Percentiles rank a stretch among this genome's conserved stretches.
These are phyloP conservation scores for Knufia petricola DNA, from an alignment of 2,329 filamentous ascomycete genomes.

Conservation along the genomic window DNA sequence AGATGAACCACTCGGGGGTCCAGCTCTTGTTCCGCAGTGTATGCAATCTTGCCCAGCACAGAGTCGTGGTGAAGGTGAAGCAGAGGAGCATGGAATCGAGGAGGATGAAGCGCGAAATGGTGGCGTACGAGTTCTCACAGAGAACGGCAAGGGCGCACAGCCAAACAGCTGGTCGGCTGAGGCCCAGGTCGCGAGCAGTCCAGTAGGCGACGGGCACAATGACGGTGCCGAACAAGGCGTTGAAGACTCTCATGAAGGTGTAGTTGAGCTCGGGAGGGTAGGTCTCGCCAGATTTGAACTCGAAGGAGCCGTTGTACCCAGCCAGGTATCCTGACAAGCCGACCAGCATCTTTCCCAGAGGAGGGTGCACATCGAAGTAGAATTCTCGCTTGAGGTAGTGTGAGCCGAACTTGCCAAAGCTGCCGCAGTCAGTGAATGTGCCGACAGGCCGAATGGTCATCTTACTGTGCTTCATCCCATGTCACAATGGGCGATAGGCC, in stretches of 20 bases:
- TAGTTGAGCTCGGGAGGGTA: slow-evolving; percentile 93
- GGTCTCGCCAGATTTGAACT: slow-evolving; percentile 96
- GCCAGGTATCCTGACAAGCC: slow-evolving; percentile 92
- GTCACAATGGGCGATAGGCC: slow-evolving; percentile 62
- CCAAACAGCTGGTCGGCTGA: slow-evolving; percentile 83
- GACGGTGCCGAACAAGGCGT: slow-evolving; percentile 83
- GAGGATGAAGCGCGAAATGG: slow-evolving; percentile 95
- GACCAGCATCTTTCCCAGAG: slow-evolving; percentile 96
- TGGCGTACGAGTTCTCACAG: slow-evolving; percentile 98
- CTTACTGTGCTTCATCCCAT: slow-evolving; percentile 68
- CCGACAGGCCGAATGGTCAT: no score
- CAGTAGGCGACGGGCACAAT: slow-evolving; percentile 92
- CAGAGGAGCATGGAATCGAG: slow-evolving; percentile 97
- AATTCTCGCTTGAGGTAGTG: slow-evolving; percentile 99
- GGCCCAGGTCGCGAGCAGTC: slow-evolving; percentile 82
- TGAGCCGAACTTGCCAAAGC: slow-evolving; percentile 76
- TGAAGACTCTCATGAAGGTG: slow-evolving; percentile 97
- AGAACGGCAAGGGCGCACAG: slow-evolving; percentile 92
- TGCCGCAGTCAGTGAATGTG: slow-evolving; percentile 16
- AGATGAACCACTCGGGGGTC: slow-evolving; percentile 83
- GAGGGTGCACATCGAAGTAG: slow-evolving; percentile 96
- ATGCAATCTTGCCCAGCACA: slow-evolving; percentile 97
- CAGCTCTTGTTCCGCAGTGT: slow-evolving; percentile 77
- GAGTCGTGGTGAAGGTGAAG: slow-evolving; percentile 93
- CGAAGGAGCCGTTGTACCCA: slow-evolving; percentile 97